Base-by-base conservation (phyloP, 176 grass and related monocot species). In the Cymbopogon citratus region DNA sequence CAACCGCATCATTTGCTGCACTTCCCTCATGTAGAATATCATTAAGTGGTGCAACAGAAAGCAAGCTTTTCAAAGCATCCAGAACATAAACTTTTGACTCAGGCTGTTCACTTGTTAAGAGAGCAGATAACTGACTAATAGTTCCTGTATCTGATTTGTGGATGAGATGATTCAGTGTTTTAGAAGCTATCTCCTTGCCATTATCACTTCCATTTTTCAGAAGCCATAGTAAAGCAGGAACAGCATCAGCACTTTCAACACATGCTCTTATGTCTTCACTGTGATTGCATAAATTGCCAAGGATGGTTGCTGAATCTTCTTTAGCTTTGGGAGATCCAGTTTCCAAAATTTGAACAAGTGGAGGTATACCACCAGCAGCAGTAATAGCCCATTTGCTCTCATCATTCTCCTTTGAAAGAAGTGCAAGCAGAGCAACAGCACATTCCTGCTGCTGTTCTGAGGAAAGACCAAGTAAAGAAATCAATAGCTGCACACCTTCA, bases 301-400 rank as follows among this genome's bases (percentile, higher is more conserved):
- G 83, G 85, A 99, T 99, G 73, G 63, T 96, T 77, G 97, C 97
- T 84, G 97, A 95, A 94, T 99, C 97, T 99, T 99, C 97, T 91
- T 96, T 99, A 80, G 97, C 93, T 92, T 99, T 99, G 27, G 93
- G 87, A 80, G 93, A 93, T 38, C 97, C 97, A 9, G 91, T 99
- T 93, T 99, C 97, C 80, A 99, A 82, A 74, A 99, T 99, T 84
- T 99, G 97, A 89, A 99, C 97, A 93, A 99, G 93, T 88, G 97
- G 97, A 78, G 93, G 97, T 88, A 99, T 99, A 68, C 97, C 97
- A 78, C 97, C 97, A 86, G 97, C 93, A 83, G 97, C 97, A 64
- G 97, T 99, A 70, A 99, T 96, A 63, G 97, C 97, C 97, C 97
- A 99, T 88, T 96, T 99, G 85, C 97, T 96, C 75, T 99, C 97